Conservation (phyloP, 2,329 filamentous ascomycete species). For the Ceratocystis alfenasii region DNA sequence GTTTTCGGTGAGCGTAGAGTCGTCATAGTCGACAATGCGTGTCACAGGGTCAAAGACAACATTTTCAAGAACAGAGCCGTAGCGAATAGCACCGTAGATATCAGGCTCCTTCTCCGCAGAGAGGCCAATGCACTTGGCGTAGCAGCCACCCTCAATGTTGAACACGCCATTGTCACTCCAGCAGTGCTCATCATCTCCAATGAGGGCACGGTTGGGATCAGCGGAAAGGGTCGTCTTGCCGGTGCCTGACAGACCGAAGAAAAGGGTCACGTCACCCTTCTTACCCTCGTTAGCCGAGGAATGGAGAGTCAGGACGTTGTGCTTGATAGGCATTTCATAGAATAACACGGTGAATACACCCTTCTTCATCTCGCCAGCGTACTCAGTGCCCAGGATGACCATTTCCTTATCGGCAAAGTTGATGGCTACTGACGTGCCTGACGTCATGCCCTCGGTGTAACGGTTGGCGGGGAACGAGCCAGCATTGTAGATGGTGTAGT, state of each 20-base stretch:
- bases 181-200: conserved; percentile 99
- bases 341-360: conserved; percentile 98
- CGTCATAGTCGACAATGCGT: conserved; percentile 89
- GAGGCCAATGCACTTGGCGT: conserved; percentile 96
- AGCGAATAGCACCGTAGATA: conserved; percentile 91
- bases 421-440: conserved; percentile 91
- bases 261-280: conserved; percentile 91
- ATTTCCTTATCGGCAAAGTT: conserved; percentile 99
- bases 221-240: conserved; percentile 98
- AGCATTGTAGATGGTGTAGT: conserved; percentile 99
- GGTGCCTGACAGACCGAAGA: conserved; percentile 97
- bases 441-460: conserved; percentile 97
- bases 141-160: conserved; percentile 99
- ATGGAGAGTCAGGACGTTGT: conserved; percentile 96
- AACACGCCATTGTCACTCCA: conserved; percentile 95
- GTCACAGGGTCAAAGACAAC: conserved; percentile 91
- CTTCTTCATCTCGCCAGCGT: conserved; percentile 97
- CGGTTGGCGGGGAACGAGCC: conserved; percentile 97
- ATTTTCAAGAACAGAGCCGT: conserved; percentile 95
- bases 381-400: conserved; percentile 98
- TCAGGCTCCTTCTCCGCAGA: conserved; percentile 98
- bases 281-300: conserved; percentile 96
- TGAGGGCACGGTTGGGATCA: conserved; percentile 88
- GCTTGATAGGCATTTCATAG: conserved; percentile 99
- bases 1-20: conserved; percentile 91